These are phyloP conservation scores for Rhododendron griersonianum DNA, from an alignment of 148 eudicot species.

Conservation along the genomic window DNA sequence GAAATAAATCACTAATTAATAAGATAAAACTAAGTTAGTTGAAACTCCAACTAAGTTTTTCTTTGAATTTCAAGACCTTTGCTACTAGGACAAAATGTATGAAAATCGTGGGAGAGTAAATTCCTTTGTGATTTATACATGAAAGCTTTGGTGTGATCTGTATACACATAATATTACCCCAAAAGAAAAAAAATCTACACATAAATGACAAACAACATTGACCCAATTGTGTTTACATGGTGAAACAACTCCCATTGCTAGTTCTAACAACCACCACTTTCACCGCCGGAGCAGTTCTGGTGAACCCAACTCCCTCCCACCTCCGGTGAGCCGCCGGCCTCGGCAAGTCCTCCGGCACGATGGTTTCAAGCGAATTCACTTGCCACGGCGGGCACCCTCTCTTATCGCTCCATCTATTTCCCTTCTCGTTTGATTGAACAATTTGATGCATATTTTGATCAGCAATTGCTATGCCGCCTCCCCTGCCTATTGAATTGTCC, in stretches of 20 bases:
- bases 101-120: neutral
- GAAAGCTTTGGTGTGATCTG: neutral
- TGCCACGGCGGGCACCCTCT: conserved; percentile 63
- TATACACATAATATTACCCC: neutral
- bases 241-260: conserved; percentile 14
- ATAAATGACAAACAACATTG: neutral
- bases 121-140: neutral
- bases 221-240: conserved; percentile 12
- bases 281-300: conserved; percentile 28
- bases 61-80: too few species aligned
- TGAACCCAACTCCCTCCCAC: conserved; percentile 49
- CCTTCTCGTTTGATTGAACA: neutral
- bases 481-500: conserved; percentile 9
- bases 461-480: neutral
- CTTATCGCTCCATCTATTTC: conserved; percentile 68
- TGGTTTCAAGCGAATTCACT: conserved; percentile 63
- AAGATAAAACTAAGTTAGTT: too few species aligned
- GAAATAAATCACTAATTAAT: too few species aligned
- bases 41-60: too few species aligned
- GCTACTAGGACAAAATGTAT: too few species aligned
- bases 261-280: neutral
- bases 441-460: neutral
- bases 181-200: neutral
- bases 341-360: conserved; percentile 88
- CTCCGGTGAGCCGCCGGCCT: conserved; percentile 58